A percentile compares a stretch with the other conserved stretches of the same genome.
Conservation (phyloP, 305 asterid genomes). For the Ruellia speciosa region DNA sequence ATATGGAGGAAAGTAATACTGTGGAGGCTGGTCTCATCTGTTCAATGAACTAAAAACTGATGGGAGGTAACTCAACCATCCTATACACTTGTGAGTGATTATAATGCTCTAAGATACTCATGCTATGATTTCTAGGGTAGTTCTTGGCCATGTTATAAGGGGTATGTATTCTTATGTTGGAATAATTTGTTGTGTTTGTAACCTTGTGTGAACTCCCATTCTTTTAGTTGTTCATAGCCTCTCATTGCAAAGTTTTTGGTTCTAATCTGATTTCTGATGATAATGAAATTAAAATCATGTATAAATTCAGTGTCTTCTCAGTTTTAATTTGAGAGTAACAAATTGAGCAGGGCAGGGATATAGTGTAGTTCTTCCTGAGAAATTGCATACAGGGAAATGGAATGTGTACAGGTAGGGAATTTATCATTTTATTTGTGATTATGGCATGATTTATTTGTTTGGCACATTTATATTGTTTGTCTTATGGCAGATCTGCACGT, state of each 20-base stretch:
- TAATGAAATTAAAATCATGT: not conserved
- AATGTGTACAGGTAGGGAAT: conserved; percentile 74
- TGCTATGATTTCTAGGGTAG: not conserved
- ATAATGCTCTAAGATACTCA: too few relatives aligned
- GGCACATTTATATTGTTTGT: conserved; percentile 17
- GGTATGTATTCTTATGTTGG: too few relatives aligned
- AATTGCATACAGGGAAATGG: conserved; percentile 90
- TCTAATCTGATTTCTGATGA: not conserved
- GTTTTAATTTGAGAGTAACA: conserved; percentile 18
- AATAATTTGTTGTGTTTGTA: too few relatives aligned
- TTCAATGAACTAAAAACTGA: not conserved
- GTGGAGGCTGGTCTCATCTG: not conserved
- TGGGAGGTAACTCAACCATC: not conserved
- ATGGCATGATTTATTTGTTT: conserved; percentile 12
- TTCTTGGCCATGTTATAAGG: not conserved
- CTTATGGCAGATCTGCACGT: conserved; percentile 52
- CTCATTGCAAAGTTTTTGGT: not conserved
- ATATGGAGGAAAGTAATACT: not conserved
- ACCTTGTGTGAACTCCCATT: too few relatives aligned
- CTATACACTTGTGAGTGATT: not conserved
- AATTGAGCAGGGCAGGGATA: conserved; percentile 59
- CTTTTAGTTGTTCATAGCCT: too few relatives aligned
- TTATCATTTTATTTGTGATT: conserved; percentile 17
- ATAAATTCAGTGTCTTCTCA: conserved; percentile 11
- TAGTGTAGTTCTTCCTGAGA: conserved; percentile 94